These are phyloP conservation scores for Metarhizium guizhouense DNA, from an alignment of 2,329 filamentous ascomycete species.

Conservation along the genomic window DNA sequence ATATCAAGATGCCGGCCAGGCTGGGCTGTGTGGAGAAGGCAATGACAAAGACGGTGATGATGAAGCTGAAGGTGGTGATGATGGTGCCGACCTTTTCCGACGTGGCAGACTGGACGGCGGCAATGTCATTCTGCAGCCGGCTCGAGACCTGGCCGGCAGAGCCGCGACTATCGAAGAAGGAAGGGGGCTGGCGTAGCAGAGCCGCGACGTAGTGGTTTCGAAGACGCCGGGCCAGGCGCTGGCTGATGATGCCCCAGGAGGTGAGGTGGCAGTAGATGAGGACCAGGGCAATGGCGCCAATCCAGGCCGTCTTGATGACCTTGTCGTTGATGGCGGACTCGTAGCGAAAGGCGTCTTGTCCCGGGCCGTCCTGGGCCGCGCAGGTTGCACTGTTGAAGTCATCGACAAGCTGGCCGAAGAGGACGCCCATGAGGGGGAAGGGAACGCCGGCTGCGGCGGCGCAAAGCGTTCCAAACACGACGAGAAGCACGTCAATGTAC, in stretches of 20 bases:
- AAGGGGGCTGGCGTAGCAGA: slow-evolving; percentile 51
- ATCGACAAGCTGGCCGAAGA: no score
- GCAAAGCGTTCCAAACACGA: no score
- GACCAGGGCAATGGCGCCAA: neutral
- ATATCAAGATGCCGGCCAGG: slow-evolving; percentile 55
- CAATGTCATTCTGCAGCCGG: slow-evolving; percentile 55
- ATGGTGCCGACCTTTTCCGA: slow-evolving; percentile 64
- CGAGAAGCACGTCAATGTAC: no score
- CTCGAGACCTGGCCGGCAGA: slow-evolving; percentile 51
- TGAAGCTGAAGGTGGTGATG: slow-evolving; percentile 53
- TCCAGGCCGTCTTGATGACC: neutral
- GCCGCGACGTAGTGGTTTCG: slow-evolving; percentile 50
- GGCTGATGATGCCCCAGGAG: slow-evolving; percentile 55
- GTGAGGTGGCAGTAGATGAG: slow-evolving; percentile 22
- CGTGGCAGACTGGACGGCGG: slow-evolving; percentile 56
- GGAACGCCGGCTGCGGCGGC: no score
- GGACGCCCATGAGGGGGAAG: no score
- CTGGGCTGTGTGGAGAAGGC: slow-evolving; percentile 53
- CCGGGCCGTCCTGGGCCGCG: no score
- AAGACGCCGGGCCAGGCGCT: slow-evolving; percentile 52
- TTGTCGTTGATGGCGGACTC: neutral
- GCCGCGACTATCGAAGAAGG: slow-evolving; percentile 53
- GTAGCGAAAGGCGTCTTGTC: no score
- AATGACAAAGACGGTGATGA: slow-evolving; percentile 57
- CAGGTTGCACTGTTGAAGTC: no score